Base-by-base conservation (phyloP, 495 filamentous ascomycete species). In the Clohesyomyces aquaticus region DNA sequence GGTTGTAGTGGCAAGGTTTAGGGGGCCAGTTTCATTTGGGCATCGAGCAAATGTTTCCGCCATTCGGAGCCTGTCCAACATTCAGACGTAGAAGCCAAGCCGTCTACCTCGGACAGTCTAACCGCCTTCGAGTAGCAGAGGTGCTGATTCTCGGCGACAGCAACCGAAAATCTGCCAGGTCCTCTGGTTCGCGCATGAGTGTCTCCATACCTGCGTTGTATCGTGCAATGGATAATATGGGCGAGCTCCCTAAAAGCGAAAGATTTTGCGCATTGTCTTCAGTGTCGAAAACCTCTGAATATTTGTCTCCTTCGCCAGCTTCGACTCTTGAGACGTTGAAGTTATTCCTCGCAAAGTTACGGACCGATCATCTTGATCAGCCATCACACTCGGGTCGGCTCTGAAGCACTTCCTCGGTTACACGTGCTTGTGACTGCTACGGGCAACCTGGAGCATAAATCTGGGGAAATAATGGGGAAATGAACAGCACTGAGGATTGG, bases 401-500 rank as follows among this genome's bases (percentile, higher is more conserved):
- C 32, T 32, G 11, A 28, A 29, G 1, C 25, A 29, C 27, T 62
- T 65, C 62, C 55, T 65, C 62, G 62, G 62, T 26, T 51, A 55
- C 53, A 65, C 46, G 47, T 65, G 62, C 54, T 51, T 27, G 29
- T 46, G 47, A 26, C 29, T 27, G 18, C 19, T 18, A 35, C 46
- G 35, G 21, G 26, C 6, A 45, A 52, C 47, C 46, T 52, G 47
- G 58, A 18, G 46, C 35, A 56, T 18, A 18, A 32, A 28, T 49
- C 22, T 59, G 46, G 28, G 29, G 49, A 29, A 52, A 52, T 52
- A 26, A 52, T 16, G 23, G 29, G 1, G 23, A 1, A 23, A n/a
- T 22, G 23, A 52, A 29, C 29, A 16, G n/a, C n/a, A n/a, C n/a
- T n/a, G n/a, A n/a, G n/a, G n/a, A 52, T 52, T 26, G 11, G 12